Percentiles rank a stretch among this genome's conserved stretches.
Conservation (phyloP, 306 rosid genomes). For the Argentina anserina region DNA sequence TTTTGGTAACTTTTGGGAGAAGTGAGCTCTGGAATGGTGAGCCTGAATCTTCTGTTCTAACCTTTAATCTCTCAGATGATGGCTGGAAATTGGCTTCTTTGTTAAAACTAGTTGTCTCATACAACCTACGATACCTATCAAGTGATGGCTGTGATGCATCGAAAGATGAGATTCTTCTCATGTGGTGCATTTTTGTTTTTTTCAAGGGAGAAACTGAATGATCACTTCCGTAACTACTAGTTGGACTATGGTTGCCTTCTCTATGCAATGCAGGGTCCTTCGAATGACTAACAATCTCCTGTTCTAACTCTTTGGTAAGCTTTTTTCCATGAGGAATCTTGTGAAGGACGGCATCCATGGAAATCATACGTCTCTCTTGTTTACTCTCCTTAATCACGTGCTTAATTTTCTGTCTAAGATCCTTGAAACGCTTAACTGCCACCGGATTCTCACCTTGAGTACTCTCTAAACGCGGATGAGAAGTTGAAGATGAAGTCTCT, state of each 20-base stretch:
- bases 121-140: conserved; percentile 54
- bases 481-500: neutral
- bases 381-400: conserved; percentile 49
- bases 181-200: conserved; percentile 23
- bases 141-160: conserved; percentile 45
- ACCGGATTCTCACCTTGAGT: conserved; percentile 22
- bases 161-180: conserved; percentile 55
- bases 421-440: conserved; percentile 45
- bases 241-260: conserved; percentile 34
- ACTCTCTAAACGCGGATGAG: neutral
- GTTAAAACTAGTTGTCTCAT: conserved; percentile 47
- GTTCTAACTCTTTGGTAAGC: conserved; percentile 27
- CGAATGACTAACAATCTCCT: conserved; percentile 21
- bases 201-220: conserved; percentile 23
- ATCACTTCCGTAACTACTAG: conserved; percentile 18
- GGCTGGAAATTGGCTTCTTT: conserved; percentile 32
- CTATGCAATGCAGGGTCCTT: conserved; percentile 14
- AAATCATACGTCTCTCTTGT: conserved; percentile 47
- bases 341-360: conserved; percentile 68
- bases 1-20: conserved; percentile 29
- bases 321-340: conserved; percentile 61
- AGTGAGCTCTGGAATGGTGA: conserved; percentile 15
- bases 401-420: conserved; percentile 55
- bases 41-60: conserved; percentile 33
- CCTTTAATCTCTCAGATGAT: conserved; percentile 30